Conservation (phyloP, 2,329 filamentous ascomycete species). For the Trichoderma koningiopsis region DNA sequence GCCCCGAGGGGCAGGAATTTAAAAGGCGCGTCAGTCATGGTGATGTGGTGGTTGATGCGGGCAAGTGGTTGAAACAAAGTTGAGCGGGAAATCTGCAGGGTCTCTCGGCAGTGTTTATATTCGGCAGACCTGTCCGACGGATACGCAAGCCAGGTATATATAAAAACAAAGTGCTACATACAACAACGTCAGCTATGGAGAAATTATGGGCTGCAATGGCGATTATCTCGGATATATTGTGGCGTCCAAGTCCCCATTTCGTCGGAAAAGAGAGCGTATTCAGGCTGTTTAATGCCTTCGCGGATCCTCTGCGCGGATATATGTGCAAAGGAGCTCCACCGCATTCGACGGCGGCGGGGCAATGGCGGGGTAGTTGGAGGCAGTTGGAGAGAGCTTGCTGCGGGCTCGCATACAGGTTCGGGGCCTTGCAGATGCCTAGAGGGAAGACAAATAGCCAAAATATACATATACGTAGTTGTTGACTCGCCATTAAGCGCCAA, state of each 20-base stretch:
- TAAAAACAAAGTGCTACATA: background rate
- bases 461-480: background rate
- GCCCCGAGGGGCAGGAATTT: constrained; percentile 75
- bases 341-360: constrained; percentile 20
- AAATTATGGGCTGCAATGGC: constrained; percentile 7
- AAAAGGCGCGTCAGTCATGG: constrained; percentile 54
- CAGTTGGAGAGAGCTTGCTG: background rate
- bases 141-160: background rate
- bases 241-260: background rate
- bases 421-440: background rate
- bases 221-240: constrained; percentile 20
- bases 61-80: background rate
- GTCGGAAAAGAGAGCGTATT: background rate
- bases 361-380: constrained; percentile 24
- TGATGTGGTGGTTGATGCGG: background rate
- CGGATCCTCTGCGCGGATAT: constrained; percentile 16
- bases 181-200: constrained; percentile 1
- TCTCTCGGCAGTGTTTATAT: constrained; percentile 4
- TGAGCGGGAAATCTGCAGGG: background rate
- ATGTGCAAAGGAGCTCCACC: background rate
- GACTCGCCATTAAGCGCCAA: background rate
- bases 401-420: background rate
- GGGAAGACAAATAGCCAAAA: constrained; percentile 10
- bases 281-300: constrained; percentile 14
- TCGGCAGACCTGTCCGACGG: background rate